Base-by-base conservation (phyloP, 257 asterid species). In the Anisodus tanguticus region DNA sequence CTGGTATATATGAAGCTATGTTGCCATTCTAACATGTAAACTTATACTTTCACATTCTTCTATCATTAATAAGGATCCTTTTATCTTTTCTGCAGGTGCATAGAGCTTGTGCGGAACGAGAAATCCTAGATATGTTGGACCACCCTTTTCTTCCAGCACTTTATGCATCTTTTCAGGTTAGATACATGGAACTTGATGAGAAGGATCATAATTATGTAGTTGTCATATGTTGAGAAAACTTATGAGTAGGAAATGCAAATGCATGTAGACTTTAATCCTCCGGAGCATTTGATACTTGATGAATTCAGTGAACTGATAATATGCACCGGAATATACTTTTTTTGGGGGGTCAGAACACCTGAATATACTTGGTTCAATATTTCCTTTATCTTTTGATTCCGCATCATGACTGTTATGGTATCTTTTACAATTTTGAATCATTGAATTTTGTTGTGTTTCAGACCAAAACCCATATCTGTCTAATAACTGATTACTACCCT, bases 41-140 rank as follows among this genome's bases (percentile, higher is more conserved):
- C 78, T 69, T 16, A 39, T 82, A 83, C 41, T 31, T 11, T 68
- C 3, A 55, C 83, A 77, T 51, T 53, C 6, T 77, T 26, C 26
- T 26, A 51, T 76, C 45, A 11, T 74, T 9, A 26, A 22, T 76
- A 76, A 76, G 47, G 26, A 26, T 26, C 63, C n/a, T 26, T 39
- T 77, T 81, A 78, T 60, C 67, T 54, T 64, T 85, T 51, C 72
- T 88, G 35, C 90, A 96, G 99, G 98, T 97, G 79, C 99, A 97
- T 86, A 95, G 99, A 90, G 99, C 99, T 86, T 95, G 98, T 88
- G 98, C 99, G 53, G 99, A 97, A 88, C 90, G 99, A 88, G 98
- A 95, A 88, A 97, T 97, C 86, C 93, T 97, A 43, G 98, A 95
- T 90, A 88, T 95, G 97, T 86, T 97, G 92, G 99, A 97, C 87